Evolutionary conservation across 768 basidiomycete genomes (phyloP).

Genomic region (Psilocybe azurescens): DNA sequence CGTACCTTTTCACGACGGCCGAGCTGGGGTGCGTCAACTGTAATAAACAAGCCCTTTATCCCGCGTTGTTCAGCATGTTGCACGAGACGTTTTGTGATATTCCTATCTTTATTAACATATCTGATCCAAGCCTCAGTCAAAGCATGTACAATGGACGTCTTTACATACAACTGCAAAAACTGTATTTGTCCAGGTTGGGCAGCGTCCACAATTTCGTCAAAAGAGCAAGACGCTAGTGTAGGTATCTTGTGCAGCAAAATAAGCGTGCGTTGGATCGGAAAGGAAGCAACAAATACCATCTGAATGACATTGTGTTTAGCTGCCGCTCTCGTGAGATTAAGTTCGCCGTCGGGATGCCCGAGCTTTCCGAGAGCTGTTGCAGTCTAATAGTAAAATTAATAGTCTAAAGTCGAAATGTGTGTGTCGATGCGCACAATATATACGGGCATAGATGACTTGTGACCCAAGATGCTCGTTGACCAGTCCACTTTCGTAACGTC

Average conservation of each 20-base stretch:
- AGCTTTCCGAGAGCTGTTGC: constrained; percentile 95
- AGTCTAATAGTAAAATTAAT: constrained; percentile 33
- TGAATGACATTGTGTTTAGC: constrained; percentile 65
- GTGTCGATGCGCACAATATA: constrained; percentile 54
- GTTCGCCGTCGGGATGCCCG: constrained; percentile 94
- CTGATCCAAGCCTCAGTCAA: constrained; percentile 35
- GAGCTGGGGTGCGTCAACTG: constrained; percentile 96
- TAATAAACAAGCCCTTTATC: constrained; percentile 94
- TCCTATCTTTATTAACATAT: constrained; percentile 92
- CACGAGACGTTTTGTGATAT: constrained; percentile 84
- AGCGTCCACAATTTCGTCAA: constrained; percentile 94
- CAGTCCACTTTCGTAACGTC: constrained; percentile 89
- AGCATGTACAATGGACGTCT: background rate
- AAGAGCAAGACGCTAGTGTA: constrained; percentile 93
- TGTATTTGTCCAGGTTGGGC: constrained; percentile 80
- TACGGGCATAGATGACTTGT: constrained; percentile 35
- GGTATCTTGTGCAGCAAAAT: constrained; percentile 63
- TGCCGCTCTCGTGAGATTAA: constrained; percentile 88
- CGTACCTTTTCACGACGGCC: constrained; percentile 89
- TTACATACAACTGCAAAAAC: constrained; percentile 80
- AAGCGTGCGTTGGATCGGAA: background rate
- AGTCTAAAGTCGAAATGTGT: background rate
- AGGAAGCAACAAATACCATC: constrained; percentile 46
- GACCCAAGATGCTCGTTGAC: constrained; percentile 83
- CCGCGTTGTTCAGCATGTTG: constrained; percentile 91